Percentiles rank a stretch among this genome's conserved stretches.
phyloP scores from a whole-genome alignment of 2,329 filamentous ascomycete genomes.

The Ophioceras dolichostomum region DNA sequence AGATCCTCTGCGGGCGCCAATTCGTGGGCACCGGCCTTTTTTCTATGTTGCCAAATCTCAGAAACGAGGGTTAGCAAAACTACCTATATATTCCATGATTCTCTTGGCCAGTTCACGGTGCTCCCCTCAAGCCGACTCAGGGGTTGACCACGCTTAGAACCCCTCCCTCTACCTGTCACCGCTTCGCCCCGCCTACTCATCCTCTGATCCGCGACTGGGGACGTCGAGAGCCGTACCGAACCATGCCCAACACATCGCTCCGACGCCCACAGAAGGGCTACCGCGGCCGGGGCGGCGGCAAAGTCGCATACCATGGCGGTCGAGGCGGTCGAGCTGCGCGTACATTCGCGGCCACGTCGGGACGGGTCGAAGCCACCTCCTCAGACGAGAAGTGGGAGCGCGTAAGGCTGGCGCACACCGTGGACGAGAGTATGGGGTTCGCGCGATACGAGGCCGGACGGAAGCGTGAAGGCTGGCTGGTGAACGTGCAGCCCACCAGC shows the following conservation, averaged over 20 bases:
- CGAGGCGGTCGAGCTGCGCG: conserved; percentile 52
- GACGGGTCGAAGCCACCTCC: conserved; percentile 73
- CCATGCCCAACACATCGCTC: conserved; percentile 48
- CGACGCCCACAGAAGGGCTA: conserved; percentile 50
- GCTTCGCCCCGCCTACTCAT: too few species aligned
- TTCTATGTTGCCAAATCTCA: too few species aligned
- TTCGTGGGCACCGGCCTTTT: too few species aligned
- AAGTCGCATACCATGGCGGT: conserved; percentile 56
- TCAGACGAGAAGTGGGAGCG: conserved; percentile 89
- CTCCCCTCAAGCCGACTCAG: background rate
- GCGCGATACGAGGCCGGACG: conserved; percentile 79
- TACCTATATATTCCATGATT: too few species aligned
- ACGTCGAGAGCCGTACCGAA: too few species aligned
- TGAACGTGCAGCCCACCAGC: conserved; percentile 85
- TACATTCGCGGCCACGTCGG: conserved; percentile 65
- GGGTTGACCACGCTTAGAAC: too few species aligned
- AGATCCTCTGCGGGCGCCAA: too few species aligned
- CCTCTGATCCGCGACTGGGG: too few species aligned
- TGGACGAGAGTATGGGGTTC: conserved; percentile 95
- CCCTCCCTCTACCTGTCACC: too few species aligned
- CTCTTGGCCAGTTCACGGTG: background rate
- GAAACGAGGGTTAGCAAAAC: too few species aligned
- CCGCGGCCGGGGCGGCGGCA: conserved; percentile 51
- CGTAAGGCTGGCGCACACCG: conserved; percentile 67
- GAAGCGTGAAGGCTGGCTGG: conserved; percentile 76